Evolutionary conservation across 2,329 filamentous ascomycete species (phyloP).

Genomic region (Sphaerostilbella broomeana): DNA sequence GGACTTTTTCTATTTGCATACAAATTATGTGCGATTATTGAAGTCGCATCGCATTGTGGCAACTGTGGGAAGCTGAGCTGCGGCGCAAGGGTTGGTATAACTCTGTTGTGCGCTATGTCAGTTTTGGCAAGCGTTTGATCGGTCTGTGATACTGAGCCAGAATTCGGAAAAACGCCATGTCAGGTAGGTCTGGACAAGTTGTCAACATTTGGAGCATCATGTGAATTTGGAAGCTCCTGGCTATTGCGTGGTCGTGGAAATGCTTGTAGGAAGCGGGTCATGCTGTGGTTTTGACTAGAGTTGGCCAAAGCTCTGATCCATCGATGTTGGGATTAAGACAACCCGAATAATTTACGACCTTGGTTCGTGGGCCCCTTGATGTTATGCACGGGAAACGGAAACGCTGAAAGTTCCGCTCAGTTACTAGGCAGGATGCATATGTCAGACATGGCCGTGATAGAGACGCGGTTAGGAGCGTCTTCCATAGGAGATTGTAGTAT

Average conservation of each 20-base stretch:
- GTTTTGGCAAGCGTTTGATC: too few relatives aligned
- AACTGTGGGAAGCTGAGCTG: too few relatives aligned
- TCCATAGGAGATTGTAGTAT: conserved; percentile 3
- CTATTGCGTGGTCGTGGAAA: background rate
- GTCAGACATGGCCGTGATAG: background rate
- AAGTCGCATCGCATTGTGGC: too few relatives aligned
- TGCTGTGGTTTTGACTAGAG: background rate
- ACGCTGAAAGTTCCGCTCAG: conserved; percentile 9
- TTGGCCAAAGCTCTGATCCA: conserved; percentile 8
- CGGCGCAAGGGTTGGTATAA: too few relatives aligned
- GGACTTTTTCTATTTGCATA: too few relatives aligned
- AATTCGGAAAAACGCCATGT: too few relatives aligned
- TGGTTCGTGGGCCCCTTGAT: conserved; percentile 4
- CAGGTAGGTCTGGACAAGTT: too few relatives aligned
- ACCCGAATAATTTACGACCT: background rate
- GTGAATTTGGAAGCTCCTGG: too few relatives aligned
- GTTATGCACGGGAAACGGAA: conserved; percentile 11
- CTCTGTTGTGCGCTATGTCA: too few relatives aligned
- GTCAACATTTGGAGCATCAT: too few relatives aligned
- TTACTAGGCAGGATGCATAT: conserved; percentile 5
- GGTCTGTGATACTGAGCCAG: too few relatives aligned
- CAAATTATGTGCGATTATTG: too few relatives aligned
- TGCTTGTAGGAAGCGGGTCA: background rate
- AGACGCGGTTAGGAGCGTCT: background rate
- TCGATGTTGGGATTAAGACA: conserved; percentile 1